Percentiles rank a stretch among this genome's conserved stretches.
Conservation (phyloP, 1,139 yeast genomes). For the Saccharomyces uvarum region DNA sequence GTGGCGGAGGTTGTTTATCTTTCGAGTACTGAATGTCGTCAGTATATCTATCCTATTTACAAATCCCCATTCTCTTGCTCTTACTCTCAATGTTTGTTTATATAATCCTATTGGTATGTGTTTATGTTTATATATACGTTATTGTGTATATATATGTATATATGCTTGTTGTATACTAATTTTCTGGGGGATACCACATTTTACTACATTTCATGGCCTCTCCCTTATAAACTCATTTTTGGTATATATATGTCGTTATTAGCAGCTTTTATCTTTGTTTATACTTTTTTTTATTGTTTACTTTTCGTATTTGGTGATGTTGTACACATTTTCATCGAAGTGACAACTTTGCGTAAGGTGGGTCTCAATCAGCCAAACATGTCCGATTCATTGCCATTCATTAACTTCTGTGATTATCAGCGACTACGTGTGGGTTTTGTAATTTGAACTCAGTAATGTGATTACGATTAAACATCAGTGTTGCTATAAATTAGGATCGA, state of each 20-base stretch:
- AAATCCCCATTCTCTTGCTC: not conserved
- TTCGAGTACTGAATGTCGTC: conserved; percentile 1
- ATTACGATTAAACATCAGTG: too few species aligned
- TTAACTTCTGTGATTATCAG: too few species aligned
- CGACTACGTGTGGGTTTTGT: too few species aligned
- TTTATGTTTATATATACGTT: conserved; percentile 4
- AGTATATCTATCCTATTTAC: not conserved
- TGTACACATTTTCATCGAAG: not conserved
- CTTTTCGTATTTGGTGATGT: not conserved
- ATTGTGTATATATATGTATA: not conserved
- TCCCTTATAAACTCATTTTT: too few species aligned
- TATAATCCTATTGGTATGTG: not conserved
- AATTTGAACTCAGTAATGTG: too few species aligned
- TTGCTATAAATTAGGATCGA: too few species aligned
- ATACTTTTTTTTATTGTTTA: not conserved
- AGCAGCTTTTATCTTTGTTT: not conserved
- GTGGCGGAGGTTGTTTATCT: conserved; percentile 1
- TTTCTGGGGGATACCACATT: too few species aligned
- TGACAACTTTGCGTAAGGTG: too few species aligned
- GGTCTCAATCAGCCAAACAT: too few species aligned
- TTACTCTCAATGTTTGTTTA: not conserved
- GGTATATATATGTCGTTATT: not conserved
- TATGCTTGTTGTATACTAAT: too few species aligned
- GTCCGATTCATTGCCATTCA: too few species aligned
- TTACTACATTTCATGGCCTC: too few species aligned